phyloP scores from a whole-genome alignment of 2,329 filamentous ascomycete species.

The Tolypocladium ophioglossoides region DNA sequence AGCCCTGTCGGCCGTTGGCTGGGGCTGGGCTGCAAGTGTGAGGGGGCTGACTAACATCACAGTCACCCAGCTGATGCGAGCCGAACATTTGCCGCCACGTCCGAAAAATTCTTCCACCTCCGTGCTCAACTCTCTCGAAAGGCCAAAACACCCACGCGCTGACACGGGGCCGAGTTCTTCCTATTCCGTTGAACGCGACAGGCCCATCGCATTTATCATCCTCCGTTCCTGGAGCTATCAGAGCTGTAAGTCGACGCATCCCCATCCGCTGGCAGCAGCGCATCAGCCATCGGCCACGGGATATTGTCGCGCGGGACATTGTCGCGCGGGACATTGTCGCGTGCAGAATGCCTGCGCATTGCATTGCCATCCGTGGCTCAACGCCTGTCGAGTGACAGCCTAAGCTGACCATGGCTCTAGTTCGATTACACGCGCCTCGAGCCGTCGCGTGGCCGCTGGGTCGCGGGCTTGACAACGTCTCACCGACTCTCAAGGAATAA shows the following conservation, averaged over 20 bases:
- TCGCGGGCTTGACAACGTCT: not conserved
- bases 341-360: not conserved
- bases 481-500: not conserved
- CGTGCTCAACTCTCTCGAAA: slow-evolving; percentile 14
- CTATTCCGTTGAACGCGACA: slow-evolving; percentile 31
- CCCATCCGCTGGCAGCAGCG: slow-evolving; percentile 1
- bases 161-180: slow-evolving; percentile 32
- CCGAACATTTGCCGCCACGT: slow-evolving; percentile 3
- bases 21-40: too few species aligned
- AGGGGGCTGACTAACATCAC: not conserved
- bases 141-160: slow-evolving; percentile 22
- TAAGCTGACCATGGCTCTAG: slow-evolving; percentile 12
- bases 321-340: not conserved
- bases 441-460: slow-evolving; percentile 4
- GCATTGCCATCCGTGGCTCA: slow-evolving; percentile 1
- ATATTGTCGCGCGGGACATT: not conserved
- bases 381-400: not conserved
- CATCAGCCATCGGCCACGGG: slow-evolving; percentile 5
- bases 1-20: too few species aligned
- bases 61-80: too few species aligned
- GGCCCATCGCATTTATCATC: slow-evolving; percentile 33
- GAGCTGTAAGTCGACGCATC: slow-evolving; percentile 22
- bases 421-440: slow-evolving; percentile 2
- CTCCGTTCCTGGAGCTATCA: slow-evolving; percentile 21
- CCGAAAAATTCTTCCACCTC: slow-evolving; percentile 27